Percentiles rank a stretch among this genome's conserved stretches.
phyloP scores from a whole-genome alignment of 1,139 yeast genomes.

The Geotrichum phurueaensis region DNA sequence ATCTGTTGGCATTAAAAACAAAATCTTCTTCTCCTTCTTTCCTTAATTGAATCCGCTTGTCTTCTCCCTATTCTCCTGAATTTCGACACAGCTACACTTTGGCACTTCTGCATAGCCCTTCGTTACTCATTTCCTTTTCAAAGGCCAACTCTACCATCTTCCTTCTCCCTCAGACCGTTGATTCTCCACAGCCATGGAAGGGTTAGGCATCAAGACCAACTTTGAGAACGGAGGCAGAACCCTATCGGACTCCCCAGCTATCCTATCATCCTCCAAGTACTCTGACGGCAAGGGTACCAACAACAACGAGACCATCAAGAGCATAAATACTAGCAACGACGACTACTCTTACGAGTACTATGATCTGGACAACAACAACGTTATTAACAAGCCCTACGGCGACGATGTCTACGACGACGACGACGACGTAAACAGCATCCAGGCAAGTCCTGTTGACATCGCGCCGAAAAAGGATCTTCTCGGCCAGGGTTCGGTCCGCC shows the following conservation, averaged over 20 bases:
- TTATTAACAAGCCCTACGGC: not conserved
- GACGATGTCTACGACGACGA: slow-evolving; percentile 6
- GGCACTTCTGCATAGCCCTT: not conserved
- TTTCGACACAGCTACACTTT: not conserved
- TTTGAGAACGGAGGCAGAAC: slow-evolving; percentile 4
- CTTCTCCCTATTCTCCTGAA: not conserved
- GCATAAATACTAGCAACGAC: not conserved
- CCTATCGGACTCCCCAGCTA: slow-evolving; percentile 1
- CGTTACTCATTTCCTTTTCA: not conserved
- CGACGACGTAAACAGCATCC: slow-evolving; percentile 13
- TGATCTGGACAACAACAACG: slow-evolving; percentile 7
- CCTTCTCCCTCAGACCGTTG: not conserved
- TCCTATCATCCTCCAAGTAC: not conserved
- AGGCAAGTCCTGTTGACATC: slow-evolving; percentile 14
- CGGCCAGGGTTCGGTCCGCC: not conserved
- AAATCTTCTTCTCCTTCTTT: not conserved
- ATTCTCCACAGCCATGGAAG: slow-evolving; percentile 7
- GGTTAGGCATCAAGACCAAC: slow-evolving; percentile 13
- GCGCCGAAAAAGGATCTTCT: not conserved
- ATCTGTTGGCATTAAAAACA: not conserved
- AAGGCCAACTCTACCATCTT: not conserved
- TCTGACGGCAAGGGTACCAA: not conserved
- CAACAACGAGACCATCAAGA: not conserved
- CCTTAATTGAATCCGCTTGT: not conserved
- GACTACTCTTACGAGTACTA: slow-evolving; percentile 9